phyloP scores from a whole-genome alignment of 805 yeast genomes.

The Ogataea nakhonphanomensis region DNA sequence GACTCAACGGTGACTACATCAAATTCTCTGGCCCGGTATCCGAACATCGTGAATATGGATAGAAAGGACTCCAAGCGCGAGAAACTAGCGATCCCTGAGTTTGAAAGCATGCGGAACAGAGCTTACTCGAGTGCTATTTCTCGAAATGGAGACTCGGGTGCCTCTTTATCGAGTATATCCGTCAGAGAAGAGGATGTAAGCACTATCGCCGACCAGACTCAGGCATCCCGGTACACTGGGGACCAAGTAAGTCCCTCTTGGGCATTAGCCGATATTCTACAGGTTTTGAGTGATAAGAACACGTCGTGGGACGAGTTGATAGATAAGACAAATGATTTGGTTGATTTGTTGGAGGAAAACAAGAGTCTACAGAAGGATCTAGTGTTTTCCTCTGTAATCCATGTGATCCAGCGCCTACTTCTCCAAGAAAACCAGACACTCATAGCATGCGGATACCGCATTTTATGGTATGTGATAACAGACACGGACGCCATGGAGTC shows the following conservation, averaged over 20 bases:
- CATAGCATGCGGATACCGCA: slow-evolving; percentile 71
- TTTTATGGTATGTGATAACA: slow-evolving; percentile 61
- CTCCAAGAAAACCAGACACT: slow-evolving; percentile 50
- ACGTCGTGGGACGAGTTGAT: slow-evolving; percentile 49
- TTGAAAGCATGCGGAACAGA: slow-evolving; percentile 23
- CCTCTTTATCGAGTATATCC: slow-evolving; percentile 17
- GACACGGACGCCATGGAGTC: slow-evolving; percentile 51
- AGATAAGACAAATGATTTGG: slow-evolving; percentile 63
- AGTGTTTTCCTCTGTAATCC: slow-evolving; percentile 53
- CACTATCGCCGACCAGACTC: slow-evolving; percentile 5
- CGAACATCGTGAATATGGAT: slow-evolving; percentile 3
- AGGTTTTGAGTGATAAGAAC: slow-evolving; percentile 50
- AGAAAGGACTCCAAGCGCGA: slow-evolving; percentile 14
- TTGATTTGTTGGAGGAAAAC: slow-evolving; percentile 49
- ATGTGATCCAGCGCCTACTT: slow-evolving; percentile 54
- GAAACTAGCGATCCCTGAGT: slow-evolving; percentile 21
- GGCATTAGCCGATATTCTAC: slow-evolving; percentile 60
- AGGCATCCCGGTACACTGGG: slow-evolving; percentile 4
- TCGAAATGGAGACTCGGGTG: slow-evolving; percentile 15
- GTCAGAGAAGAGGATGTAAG: slow-evolving; percentile 12
- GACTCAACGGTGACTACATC: background rate
- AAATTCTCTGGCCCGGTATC: background rate
- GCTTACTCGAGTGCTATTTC: slow-evolving; percentile 23
- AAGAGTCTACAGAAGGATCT: slow-evolving; percentile 65
- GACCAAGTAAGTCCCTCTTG: slow-evolving; percentile 47